Percentiles rank a stretch among this genome's conserved stretches.
Conservation (phyloP, 75 land plant species). For the Sequoia sempervirens region DNA sequence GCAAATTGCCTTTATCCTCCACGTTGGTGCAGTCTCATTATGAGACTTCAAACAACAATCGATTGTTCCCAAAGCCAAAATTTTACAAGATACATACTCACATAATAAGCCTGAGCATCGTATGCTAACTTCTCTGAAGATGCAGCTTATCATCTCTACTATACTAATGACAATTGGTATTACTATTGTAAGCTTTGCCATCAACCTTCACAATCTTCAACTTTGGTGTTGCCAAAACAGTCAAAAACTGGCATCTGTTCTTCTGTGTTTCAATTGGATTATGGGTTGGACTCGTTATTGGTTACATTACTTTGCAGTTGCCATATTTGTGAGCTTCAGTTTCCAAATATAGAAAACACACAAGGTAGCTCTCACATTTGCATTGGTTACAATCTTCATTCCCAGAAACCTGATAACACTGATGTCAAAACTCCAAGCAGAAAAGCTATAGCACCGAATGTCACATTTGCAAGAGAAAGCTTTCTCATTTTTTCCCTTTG, state of each 20-base stretch:
- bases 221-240: slow-evolving; percentile 30
- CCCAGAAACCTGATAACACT: slow-evolving; percentile 73
- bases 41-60: no score
- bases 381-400: slow-evolving; percentile 58
- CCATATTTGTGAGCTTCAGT: slow-evolving; percentile 70
- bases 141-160: slow-evolving; percentile 47
- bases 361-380: slow-evolving; percentile 71
- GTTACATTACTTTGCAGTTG: slow-evolving; percentile 64
- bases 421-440: slow-evolving; percentile 72
- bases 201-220: slow-evolving; percentile 35
- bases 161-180: slow-evolving; percentile 45
- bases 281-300: slow-evolving; percentile 80
- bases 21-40: no score
- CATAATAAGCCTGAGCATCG: no score
- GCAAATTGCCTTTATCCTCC: no score
- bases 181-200: slow-evolving; percentile 29
- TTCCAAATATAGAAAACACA: no score
- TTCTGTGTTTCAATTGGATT: slow-evolving; percentile 70
- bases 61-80: no score
- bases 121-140: slow-evolving; percentile 38
- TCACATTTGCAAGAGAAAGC: slow-evolving; percentile 58
- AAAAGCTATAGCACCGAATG: slow-evolving; percentile 63
- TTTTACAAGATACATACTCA: no score
- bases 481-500: slow-evolving; percentile 25
- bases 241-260: slow-evolving; percentile 54